Percentiles rank a stretch among this genome's conserved stretches.
Evolutionary conservation across 2,329 filamentous ascomycete species (phyloP).

Genomic region (Nectriaceae sp.): DNA sequence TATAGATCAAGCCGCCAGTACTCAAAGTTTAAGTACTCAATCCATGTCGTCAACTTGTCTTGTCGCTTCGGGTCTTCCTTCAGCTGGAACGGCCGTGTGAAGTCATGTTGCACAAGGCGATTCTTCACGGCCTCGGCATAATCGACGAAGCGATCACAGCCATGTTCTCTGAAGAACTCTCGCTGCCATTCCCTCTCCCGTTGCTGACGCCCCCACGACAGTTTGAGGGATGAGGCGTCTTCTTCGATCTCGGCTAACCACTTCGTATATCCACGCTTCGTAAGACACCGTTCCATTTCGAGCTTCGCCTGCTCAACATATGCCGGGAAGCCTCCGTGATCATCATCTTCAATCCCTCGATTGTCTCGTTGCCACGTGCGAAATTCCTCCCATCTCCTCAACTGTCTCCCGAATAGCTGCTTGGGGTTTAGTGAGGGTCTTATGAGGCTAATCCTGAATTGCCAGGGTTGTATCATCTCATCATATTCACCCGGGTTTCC

Average conservation of each 20-base stretch:
- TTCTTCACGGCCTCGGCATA: conserved; percentile 29
- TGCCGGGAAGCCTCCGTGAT: no score
- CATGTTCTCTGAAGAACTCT: conserved; percentile 17
- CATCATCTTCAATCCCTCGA: no score
- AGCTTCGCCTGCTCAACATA: no score
- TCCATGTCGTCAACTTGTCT: conserved; percentile 37
- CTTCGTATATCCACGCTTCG: no score
- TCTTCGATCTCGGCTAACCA: conserved; percentile 19
- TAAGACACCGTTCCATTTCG: no score
- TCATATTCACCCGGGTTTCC: conserved; percentile 21
- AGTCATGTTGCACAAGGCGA: conserved; percentile 30
- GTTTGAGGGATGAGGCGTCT: conserved; percentile 11
- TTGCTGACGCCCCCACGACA: conserved; percentile 8
- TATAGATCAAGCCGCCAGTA: conserved; percentile 26
- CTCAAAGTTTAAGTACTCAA: conserved; percentile 38
- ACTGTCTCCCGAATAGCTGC: no score
- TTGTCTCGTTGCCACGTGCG: no score
- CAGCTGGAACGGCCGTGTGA: conserved; percentile 32
- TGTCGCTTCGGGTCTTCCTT: conserved; percentile 30
- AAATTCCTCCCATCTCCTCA: no score
- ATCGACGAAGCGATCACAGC: conserved; percentile 20
- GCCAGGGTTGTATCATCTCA: conserved; percentile 31
- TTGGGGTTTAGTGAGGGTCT: no score
- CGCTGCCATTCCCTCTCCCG: no score
- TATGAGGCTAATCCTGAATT: conserved; percentile 24